phyloP scores from a whole-genome alignment of 2,329 filamentous ascomycete species.

The Colletotrichum sansevieriae region DNA sequence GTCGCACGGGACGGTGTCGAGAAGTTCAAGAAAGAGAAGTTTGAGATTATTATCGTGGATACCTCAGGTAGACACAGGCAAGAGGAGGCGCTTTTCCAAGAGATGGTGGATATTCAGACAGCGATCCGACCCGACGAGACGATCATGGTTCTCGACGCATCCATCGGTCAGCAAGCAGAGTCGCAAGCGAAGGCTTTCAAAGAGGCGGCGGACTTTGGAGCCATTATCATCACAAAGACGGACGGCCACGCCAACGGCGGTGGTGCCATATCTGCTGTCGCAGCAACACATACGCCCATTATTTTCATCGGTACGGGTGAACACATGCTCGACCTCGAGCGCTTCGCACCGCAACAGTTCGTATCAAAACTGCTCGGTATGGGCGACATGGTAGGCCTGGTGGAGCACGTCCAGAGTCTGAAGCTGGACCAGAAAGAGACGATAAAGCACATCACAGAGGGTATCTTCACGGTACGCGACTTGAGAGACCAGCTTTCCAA shows the following conservation, averaged over 20 bases:
- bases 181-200: conserved; percentile 97
- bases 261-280: conserved; percentile 97
- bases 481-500: conserved; percentile 95
- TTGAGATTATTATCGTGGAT: conserved; percentile 98
- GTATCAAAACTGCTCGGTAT: conserved; percentile 95
- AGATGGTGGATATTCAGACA: conserved; percentile 96
- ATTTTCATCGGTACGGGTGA: conserved; percentile 98
- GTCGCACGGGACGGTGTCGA: conserved; percentile 97
- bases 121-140: conserved; percentile 95
- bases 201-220: conserved; percentile 94
- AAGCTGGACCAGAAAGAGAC: conserved; percentile 98
- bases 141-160: conserved; percentile 97
- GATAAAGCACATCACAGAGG: conserved; percentile 98
- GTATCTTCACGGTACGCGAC: conserved; percentile 95
- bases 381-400: conserved; percentile 94
- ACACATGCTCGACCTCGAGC: conserved; percentile 94
- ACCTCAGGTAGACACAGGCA: conserved; percentile 96
- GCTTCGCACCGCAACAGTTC: conserved; percentile 93
- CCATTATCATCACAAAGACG: conserved; percentile 99
- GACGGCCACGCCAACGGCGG: conserved; percentile 96
- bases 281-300: conserved; percentile 95
- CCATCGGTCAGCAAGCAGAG: conserved; percentile 96
- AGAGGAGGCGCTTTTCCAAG: conserved; percentile 93
- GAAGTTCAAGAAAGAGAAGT: conserved; percentile 98
- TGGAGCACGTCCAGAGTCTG: conserved; percentile 95